Base-by-base conservation (phyloP, 345 rosid genomes). In the Rhizophora apiculata region DNA sequence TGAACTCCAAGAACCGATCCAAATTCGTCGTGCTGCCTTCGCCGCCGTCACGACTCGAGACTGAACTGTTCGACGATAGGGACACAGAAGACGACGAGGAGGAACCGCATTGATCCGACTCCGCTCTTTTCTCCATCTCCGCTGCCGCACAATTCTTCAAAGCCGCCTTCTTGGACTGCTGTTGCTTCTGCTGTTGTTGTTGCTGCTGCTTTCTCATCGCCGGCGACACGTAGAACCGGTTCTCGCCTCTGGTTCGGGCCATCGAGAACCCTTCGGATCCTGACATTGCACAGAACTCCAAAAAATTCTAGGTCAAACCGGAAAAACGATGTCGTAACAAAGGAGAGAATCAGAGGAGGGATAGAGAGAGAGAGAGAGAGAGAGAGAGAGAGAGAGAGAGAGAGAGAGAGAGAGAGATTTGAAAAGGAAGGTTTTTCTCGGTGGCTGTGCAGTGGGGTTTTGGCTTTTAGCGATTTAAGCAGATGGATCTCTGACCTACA, bases 1-100 rank as follows among this genome's bases (percentile, higher is more conserved):
- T 89, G 59, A 68, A 70, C 79, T 86, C 90, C 89, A 94, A 84
- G 89, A 94, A 94, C 72, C 93, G 87, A 89, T 91, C 96, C 86
- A 91, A 91, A 82, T 91, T 94, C 46, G 97, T 81, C 53, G 69
- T 75, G 48, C 70, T 75, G 27, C 20, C 30, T 0, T 73, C 72
- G 11, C 36, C 60, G 56, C 29, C 71, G 13, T 32, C 32, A 71
- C 74, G 80, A 22, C 83, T 77, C 22, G 82, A 83, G 13, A 77
- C 60, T 16, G 85, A 82, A 39, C 86, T 81, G 64, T 64, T 79
- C 37, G 83, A 79, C 11, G 72, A 72, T 18, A 61, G 34, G 31
- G 76, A 66, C 29, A 58, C 60, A 32, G 76, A 66, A 60, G 32
- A 79, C 19, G 74, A 66, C 29, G 76, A 60, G 73, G 32, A 26